These are phyloP conservation scores for Thelonectria olida DNA, from an alignment of 2,329 filamentous ascomycete genomes.

Conservation along the genomic window DNA sequence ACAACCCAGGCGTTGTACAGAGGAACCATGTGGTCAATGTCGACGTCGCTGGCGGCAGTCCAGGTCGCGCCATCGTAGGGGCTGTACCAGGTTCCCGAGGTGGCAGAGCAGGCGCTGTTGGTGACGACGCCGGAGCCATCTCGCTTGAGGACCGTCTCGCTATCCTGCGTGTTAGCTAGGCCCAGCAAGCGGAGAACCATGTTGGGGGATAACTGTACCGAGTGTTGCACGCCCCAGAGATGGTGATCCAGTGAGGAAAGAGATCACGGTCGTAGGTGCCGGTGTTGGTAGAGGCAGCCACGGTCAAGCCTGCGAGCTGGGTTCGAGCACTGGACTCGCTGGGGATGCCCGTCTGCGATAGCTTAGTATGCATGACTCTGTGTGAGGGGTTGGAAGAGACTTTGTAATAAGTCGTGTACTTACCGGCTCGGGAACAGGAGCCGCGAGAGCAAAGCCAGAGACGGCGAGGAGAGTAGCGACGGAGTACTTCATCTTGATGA, in stretches of 20 bases:
- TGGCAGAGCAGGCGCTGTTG: constrained; percentile 68
- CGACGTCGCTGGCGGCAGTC: constrained; percentile 74
- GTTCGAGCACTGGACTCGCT: constrained; percentile 63
- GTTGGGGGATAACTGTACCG: constrained; percentile 52
- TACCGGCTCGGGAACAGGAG: constrained; percentile 42
- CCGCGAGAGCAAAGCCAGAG: constrained; percentile 39
- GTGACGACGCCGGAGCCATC: constrained; percentile 73
- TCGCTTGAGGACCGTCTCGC: constrained; percentile 76
- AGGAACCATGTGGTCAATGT: constrained; percentile 87
- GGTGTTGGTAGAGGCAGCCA: constrained; percentile 63
- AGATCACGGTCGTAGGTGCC: constrained; percentile 70
- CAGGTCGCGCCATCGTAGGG: constrained; percentile 80
- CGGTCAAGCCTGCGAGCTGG: constrained; percentile 67
- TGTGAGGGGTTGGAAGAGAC: background rate
- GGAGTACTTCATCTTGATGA: constrained; percentile 45
- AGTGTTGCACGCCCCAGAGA: constrained; percentile 75
- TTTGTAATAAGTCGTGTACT: constrained; percentile 3
- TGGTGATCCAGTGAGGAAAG: constrained; percentile 78
- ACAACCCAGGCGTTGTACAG: constrained; percentile 83
- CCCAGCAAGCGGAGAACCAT: background rate
- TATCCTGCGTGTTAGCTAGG: constrained; percentile 33
- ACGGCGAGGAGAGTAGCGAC: constrained; percentile 37
- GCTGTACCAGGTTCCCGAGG: constrained; percentile 73
- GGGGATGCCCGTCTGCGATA: constrained; percentile 68
- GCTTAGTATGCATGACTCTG: too few relatives aligned